Conservation (phyloP, 148 eudicot genomes). For the Vaccinium myrtillus region DNA sequence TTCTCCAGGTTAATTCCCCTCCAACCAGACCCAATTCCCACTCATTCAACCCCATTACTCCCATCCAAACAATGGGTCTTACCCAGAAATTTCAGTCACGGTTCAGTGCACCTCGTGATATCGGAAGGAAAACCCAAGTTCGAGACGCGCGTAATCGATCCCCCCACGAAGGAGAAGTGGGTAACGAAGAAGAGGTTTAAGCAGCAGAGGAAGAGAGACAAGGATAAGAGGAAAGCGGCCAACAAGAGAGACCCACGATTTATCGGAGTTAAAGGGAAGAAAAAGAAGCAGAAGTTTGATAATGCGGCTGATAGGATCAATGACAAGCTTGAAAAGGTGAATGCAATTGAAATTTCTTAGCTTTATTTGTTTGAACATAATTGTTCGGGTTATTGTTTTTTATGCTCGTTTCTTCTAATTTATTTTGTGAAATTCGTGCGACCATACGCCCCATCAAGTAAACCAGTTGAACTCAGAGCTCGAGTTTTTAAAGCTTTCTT, state of each 20-base stretch:
- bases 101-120: constrained; percentile 67
- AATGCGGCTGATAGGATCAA: constrained; percentile 74
- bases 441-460: neutral
- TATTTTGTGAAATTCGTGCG: neutral
- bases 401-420: neutral
- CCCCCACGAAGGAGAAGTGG: constrained; percentile 89
- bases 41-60: neutral
- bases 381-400: too few species aligned
- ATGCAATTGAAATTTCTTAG: neutral
- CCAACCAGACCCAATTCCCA: constrained; percentile 10
- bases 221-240: constrained; percentile 66
- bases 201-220: constrained; percentile 69
- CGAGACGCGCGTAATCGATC: constrained; percentile 66
- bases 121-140: constrained; percentile 79
- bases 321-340: constrained; percentile 75
- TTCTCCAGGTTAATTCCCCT: constrained; percentile 15
- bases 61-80: constrained; percentile 23
- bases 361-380: neutral
- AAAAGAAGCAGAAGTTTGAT: constrained; percentile 64
- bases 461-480: too few species aligned
- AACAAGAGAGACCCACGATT: constrained; percentile 81
- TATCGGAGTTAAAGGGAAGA: constrained; percentile 57
- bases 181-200: constrained; percentile 77
- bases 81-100: constrained; percentile 52
- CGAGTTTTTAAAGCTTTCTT: too few species aligned